Evolutionary conservation across 2,329 filamentous ascomycete species (phyloP), one percentile per base, ranked within the genome.

Genomic region (Talaromyces amestolkiae): DNA sequence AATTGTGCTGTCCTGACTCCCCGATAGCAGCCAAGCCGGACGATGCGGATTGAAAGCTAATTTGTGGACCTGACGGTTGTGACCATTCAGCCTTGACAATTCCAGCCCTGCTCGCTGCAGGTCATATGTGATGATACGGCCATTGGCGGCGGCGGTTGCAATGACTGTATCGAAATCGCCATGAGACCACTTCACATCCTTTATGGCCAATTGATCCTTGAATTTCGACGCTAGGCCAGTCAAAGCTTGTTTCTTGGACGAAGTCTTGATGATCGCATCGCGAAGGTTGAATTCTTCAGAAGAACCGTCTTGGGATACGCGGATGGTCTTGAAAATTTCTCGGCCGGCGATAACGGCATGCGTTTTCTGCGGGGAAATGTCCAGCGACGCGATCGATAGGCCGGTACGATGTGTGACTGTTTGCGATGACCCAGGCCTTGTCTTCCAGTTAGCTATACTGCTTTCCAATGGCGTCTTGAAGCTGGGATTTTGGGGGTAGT

Each of bases 111-210:
- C 80, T 66, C 85, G 84, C 68, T 86, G 85, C 65, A 89, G 78
- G 76, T 89, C 86, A 74, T 89, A 89, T 65, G 89, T 76, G 62
- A 88, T 84, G 72, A 89, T 86, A 70, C 87, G 86, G 68, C 87
- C 87, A 76, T 87, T 89, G 61, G 84, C 84, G 27, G 85, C 87
- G 31, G 87, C 87, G 11, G 87, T 88, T 45, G 86, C 87, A 68
- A 89, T 86, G 70, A 84, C 84, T 66, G 84, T 83, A 70, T 83
- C 83, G 73, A 83, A 87, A 62, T 82, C 81, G 66, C 85, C 84
- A 76, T 88, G 86, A 61, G 87, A 88, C 87, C 87, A 89, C 69
- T 88, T 88, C 35, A 89, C 87, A 75, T 89, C 87, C 67, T 85
- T 86, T 69, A 88, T 86, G 63, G 86, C 85, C 68, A 89, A 80